A percentile compares a stretch with the other conserved stretches of the same genome.
These are phyloP conservation scores for Niveomyces coronatus DNA, from an alignment of 2,329 filamentous ascomycete genomes.

Conservation along the genomic window DNA sequence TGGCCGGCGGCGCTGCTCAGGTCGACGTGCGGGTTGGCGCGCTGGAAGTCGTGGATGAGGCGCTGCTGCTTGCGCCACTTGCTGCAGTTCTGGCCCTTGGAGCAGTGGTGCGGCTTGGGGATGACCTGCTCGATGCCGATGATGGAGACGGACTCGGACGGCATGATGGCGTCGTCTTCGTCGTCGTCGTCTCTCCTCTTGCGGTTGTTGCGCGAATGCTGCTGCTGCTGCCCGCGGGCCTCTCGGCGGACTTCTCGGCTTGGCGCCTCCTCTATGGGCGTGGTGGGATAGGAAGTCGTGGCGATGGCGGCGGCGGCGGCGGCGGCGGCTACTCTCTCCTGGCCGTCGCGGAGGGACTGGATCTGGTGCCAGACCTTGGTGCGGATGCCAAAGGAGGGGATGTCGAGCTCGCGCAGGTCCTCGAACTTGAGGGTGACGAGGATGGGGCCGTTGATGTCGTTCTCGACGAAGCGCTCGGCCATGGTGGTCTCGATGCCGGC, in stretches of 20 bases:
- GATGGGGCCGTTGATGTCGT: conserved; percentile 85
- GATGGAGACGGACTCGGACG: conserved; percentile 78
- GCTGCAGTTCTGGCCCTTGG: conserved; percentile 75
- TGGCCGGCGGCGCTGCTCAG: conserved; percentile 41
- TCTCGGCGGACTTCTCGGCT: conserved; percentile 41
- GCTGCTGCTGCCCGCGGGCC: conserved; percentile 27
- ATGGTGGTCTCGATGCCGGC: conserved; percentile 67
- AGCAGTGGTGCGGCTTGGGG: conserved; percentile 74
- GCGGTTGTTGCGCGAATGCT: conserved; percentile 30
- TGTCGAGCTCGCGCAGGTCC: conserved; percentile 71
- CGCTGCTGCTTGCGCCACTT: conserved; percentile 76
- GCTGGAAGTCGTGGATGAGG: conserved; percentile 62
- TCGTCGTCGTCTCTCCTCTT: conserved; percentile 19
- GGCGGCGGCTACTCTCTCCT: too few relatives aligned
- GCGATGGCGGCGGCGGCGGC: too few relatives aligned
- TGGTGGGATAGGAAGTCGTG: conserved; percentile 42
- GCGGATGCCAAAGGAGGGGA: conserved; percentile 70
- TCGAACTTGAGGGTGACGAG: conserved; percentile 87
- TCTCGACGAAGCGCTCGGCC: conserved; percentile 76
- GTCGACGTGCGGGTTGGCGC: conserved; percentile 59
- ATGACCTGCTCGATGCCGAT: conserved; percentile 85
- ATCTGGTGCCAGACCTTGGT: conserved; percentile 75
- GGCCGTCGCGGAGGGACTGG: conserved; percentile 52
- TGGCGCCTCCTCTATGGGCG: conserved; percentile 50
- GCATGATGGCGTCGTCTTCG: conserved; percentile 59